Percentiles rank a stretch among this genome's conserved stretches.
Evolutionary conservation across 1,139 yeast genomes (phyloP).

Genomic region (Debaryomyces sp.): DNA sequence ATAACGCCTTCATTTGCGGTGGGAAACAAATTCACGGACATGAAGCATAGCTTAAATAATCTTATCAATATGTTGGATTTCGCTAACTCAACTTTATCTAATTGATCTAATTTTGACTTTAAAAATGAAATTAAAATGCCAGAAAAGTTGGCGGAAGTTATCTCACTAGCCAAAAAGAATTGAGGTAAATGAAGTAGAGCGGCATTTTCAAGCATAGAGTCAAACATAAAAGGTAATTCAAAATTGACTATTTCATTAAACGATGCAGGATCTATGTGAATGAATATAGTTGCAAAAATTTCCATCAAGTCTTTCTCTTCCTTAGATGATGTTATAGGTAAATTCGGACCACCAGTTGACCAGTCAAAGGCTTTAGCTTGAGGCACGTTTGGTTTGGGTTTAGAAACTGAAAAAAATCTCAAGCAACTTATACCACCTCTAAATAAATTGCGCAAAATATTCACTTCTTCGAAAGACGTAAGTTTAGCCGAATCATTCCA

Average conservation of each 20-base stretch:
- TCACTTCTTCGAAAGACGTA: slow-evolving; percentile 79
- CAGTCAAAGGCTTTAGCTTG: slow-evolving; percentile 60
- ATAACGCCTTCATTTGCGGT: slow-evolving; percentile 83
- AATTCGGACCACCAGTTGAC: slow-evolving; percentile 68
- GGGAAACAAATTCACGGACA: slow-evolving; percentile 95
- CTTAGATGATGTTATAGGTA: slow-evolving; percentile 84
- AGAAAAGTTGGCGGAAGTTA: slow-evolving; percentile 89
- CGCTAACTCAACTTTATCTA: slow-evolving; percentile 80
- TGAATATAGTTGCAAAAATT: slow-evolving; percentile 89
- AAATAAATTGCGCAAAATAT: slow-evolving; percentile 73
- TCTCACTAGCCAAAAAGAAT: slow-evolving; percentile 89
- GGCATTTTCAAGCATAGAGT: slow-evolving; percentile 80
- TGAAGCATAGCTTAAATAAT: slow-evolving; percentile 86
- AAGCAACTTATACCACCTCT: slow-evolving; percentile 85
- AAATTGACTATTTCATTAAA: slow-evolving; percentile 89
- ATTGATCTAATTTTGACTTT: slow-evolving; percentile 68
- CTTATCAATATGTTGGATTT: slow-evolving; percentile 83
- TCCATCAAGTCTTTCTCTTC: slow-evolving; percentile 97
- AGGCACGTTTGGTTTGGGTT: slow-evolving; percentile 40
- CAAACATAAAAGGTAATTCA: slow-evolving; percentile 78
- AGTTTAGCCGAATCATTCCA: slow-evolving; percentile 92
- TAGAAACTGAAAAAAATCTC: slow-evolving; percentile 68
- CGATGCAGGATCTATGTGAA: slow-evolving; percentile 93
- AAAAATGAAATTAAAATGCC: slow-evolving; percentile 82
- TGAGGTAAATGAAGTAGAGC: slow-evolving; percentile 91